Conservation (phyloP, 257 asterid species). For the Ophiorrhiza pumila region DNA sequence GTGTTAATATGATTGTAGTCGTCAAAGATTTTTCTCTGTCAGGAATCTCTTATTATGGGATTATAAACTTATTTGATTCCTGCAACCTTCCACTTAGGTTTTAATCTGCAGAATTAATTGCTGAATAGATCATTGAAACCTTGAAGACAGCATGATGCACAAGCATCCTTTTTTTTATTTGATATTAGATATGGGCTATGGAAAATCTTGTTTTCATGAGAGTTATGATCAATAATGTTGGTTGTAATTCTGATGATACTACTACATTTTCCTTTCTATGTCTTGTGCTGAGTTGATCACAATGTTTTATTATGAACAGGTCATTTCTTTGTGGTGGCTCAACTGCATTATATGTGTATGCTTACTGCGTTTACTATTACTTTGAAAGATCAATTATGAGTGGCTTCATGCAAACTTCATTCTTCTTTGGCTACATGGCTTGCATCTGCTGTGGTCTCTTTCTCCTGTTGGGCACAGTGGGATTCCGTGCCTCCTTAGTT, state of each 20-base stretch:
- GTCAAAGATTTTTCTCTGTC: not conserved
- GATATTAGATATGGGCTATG: too few species aligned
- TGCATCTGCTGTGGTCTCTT: slow-evolving; percentile 31
- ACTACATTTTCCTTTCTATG: not conserved
- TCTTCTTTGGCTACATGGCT: slow-evolving; percentile 38
- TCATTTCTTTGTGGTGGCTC: slow-evolving; percentile 31
- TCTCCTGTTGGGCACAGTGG: slow-evolving; percentile 29
- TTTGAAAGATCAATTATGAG: slow-evolving; percentile 20
- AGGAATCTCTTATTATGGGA: not conserved
- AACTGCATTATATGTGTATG: slow-evolving; percentile 23
- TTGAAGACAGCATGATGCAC: not conserved
- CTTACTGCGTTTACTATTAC: slow-evolving; percentile 26
- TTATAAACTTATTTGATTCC: not conserved
- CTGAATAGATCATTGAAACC: not conserved
- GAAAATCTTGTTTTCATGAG: not conserved
- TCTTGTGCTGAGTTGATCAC: not conserved
- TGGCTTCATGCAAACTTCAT: slow-evolving; percentile 30
- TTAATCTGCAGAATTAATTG: not conserved
- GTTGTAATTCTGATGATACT: not conserved
- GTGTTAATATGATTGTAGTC: not conserved
- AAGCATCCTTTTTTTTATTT: not conserved
- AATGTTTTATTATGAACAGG: not conserved
- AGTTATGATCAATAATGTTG: not conserved
- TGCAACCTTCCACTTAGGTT: not conserved
- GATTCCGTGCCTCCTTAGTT: slow-evolving; percentile 24